Percentiles rank a stretch among this genome's conserved stretches.
phyloP scores from a whole-genome alignment of 108 stramenopile genomes.

The Cyclotella sp. region DNA sequence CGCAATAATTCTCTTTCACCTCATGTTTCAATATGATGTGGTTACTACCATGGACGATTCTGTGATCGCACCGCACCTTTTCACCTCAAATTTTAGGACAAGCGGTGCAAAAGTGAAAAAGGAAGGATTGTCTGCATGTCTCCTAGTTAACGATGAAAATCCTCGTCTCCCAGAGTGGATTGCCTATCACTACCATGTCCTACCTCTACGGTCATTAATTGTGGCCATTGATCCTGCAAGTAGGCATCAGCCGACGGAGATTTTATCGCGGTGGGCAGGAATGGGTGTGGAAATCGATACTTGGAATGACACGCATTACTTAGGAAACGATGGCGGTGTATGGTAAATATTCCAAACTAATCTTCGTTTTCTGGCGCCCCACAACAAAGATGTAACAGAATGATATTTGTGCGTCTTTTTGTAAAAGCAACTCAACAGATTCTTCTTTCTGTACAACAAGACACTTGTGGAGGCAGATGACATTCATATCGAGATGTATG shows the following conservation, averaged over 20 bases:
- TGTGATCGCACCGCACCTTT: not conserved
- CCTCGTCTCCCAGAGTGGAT: slow-evolving; percentile 63
- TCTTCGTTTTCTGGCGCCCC: not conserved
- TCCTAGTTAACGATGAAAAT: slow-evolving; percentile 72
- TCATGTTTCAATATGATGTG: not conserved
- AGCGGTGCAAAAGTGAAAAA: not conserved
- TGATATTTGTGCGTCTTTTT: not conserved
- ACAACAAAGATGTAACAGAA: not conserved
- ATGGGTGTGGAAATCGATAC: slow-evolving; percentile 35
- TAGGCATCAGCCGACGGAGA: slow-evolving; percentile 26
- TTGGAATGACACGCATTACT: slow-evolving; percentile 55
- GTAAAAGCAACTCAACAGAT: not conserved
- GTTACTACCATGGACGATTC: not conserved
- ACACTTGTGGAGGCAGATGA: slow-evolving; percentile 21
- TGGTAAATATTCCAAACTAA: not conserved
- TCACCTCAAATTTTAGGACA: too few relatives aligned
- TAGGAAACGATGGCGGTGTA: slow-evolving; percentile 28
- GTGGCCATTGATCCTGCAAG: slow-evolving; percentile 73
- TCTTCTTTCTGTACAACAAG: not conserved
- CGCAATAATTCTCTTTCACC: not conserved
- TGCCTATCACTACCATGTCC: slow-evolving; percentile 77
- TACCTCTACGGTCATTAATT: slow-evolving; percentile 67
- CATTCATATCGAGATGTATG: slow-evolving; percentile 34
- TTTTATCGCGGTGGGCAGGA: slow-evolving; percentile 46
- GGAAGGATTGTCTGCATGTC: slow-evolving; percentile 55